These are phyloP conservation scores for Fusarium dlaminii DNA, from an alignment of 2,329 filamentous ascomycete genomes.

Conservation along the genomic window DNA sequence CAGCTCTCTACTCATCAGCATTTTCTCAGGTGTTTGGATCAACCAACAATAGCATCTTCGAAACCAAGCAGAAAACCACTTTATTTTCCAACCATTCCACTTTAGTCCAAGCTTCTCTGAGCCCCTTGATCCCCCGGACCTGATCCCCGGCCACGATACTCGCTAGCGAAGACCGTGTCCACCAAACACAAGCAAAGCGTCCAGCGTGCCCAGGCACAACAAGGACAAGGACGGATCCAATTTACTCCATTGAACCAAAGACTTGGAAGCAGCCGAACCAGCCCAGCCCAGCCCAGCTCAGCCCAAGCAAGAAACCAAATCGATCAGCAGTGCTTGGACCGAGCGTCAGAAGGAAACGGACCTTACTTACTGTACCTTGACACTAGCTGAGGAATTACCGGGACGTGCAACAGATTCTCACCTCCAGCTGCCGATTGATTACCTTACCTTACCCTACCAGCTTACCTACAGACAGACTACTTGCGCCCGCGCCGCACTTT, in stretches of 20 bases:
- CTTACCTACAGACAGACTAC: not conserved
- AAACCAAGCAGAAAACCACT: constrained; percentile 17
- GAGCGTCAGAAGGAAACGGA: not conserved
- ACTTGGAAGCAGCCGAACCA: constrained; percentile 29
- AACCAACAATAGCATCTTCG: constrained; percentile 21
- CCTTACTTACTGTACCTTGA: not conserved
- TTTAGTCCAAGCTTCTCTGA: constrained; percentile 39
- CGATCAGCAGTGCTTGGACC: constrained; percentile 24
- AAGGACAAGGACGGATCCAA: constrained; percentile 31
- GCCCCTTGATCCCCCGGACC: constrained; percentile 39
- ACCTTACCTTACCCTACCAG: constrained; percentile 2
- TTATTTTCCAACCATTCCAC: constrained; percentile 24
- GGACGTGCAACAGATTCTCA: constrained; percentile 1
- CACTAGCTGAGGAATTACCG: constrained; percentile 2
- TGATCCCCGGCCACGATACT: constrained; percentile 23
- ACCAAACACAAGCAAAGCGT: constrained; percentile 30
- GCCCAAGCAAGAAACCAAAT: constrained; percentile 20
- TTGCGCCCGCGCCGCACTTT: constrained; percentile 17
- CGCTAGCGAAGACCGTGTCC: constrained; percentile 28
- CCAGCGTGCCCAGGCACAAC: constrained; percentile 20
- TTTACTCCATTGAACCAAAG: constrained; percentile 36
- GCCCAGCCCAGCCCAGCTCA: not conserved
- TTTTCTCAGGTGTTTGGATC: not conserved
- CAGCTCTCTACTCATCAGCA: not conserved
- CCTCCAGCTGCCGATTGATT: not conserved